Conservation (phyloP, 495 filamentous ascomycete species). For the Chaetomidium leptoderma region DNA sequence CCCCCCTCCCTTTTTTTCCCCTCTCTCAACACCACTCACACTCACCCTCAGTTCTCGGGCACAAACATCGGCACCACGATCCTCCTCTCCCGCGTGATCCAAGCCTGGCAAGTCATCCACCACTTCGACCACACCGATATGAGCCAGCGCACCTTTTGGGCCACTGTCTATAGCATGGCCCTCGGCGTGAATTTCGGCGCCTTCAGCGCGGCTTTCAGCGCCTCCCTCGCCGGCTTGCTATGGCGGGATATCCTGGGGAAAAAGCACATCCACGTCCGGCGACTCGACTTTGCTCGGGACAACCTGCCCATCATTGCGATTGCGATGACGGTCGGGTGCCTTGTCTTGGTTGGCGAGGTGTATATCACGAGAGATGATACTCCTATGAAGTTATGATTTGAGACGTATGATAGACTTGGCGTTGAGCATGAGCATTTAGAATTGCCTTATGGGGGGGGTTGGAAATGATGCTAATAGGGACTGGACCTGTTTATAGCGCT, state of each 20-base stretch:
- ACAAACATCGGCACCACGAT: slow-evolving; percentile 70
- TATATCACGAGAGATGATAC: slow-evolving; percentile 41
- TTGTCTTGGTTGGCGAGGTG: slow-evolving; percentile 55
- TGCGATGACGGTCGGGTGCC: slow-evolving; percentile 57
- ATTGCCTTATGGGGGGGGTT: too few relatives aligned
- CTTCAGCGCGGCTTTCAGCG: slow-evolving; percentile 63
- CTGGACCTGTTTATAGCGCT: too few relatives aligned
- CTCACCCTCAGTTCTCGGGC: slow-evolving; percentile 54
- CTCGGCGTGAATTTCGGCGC: slow-evolving; percentile 66
- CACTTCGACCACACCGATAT: slow-evolving; percentile 38
- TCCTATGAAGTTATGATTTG: background rate
- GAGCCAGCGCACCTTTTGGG: slow-evolving; percentile 59
- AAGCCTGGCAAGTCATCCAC: slow-evolving; percentile 58
- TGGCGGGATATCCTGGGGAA: slow-evolving; percentile 62
- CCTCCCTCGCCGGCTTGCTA: slow-evolving; percentile 60
- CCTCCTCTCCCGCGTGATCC: slow-evolving; percentile 60
- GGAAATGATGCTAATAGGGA: too few relatives aligned
- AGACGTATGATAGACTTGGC: too few relatives aligned
- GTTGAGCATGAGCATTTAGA: too few relatives aligned
- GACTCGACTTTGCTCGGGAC: slow-evolving; percentile 57
- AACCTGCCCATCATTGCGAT: slow-evolving; percentile 66
- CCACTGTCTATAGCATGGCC: slow-evolving; percentile 63
- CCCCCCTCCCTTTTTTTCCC: background rate
- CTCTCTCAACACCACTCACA: background rate
- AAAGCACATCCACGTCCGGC: slow-evolving; percentile 57